Percentiles rank a stretch among this genome's conserved stretches.
These are phyloP conservation scores for Cucurbita moschata DNA, from an alignment of 306 rosid species.

Conservation along the genomic window DNA sequence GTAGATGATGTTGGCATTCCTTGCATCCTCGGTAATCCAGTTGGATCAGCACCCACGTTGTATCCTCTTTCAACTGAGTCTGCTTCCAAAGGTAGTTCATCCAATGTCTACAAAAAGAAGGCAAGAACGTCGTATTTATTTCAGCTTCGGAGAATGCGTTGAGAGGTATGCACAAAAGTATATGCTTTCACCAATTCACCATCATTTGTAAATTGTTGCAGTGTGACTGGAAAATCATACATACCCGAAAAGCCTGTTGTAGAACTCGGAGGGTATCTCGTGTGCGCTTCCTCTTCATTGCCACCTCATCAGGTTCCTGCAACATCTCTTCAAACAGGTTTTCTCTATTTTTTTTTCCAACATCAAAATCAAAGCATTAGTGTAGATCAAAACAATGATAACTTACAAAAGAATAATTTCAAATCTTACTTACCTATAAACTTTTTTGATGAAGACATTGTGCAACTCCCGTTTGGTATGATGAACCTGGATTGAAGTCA, in stretches of 20 bases:
- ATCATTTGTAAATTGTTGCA: neutral
- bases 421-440: slow-evolving; percentile 17
- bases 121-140: neutral
- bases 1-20: slow-evolving; percentile 61
- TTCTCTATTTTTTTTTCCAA: slow-evolving; percentile 14
- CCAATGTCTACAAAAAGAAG: slow-evolving; percentile 52
- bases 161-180: neutral
- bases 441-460: slow-evolving; percentile 13
- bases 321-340: slow-evolving; percentile 28
- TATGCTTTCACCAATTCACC: neutral
- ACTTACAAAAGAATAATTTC: neutral
- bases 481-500: slow-evolving; percentile 20
- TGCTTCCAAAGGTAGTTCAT: slow-evolving; percentile 84
- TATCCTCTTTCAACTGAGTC: slow-evolving; percentile 85
- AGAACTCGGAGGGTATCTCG: slow-evolving; percentile 11
- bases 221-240: neutral
- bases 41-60: slow-evolving; percentile 44
- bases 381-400: neutral
- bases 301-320: slow-evolving; percentile 19
- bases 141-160: neutral
- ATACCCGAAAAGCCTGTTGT: slow-evolving; percentile 21
- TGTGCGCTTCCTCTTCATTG: slow-evolving; percentile 14
- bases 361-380: neutral
- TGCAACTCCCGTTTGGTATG: slow-evolving; percentile 22
- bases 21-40: slow-evolving; percentile 76